phyloP scores from a whole-genome alignment of 225 moss, liverwort and hornwort genomes.

The Sphagnum contortum region DNA sequence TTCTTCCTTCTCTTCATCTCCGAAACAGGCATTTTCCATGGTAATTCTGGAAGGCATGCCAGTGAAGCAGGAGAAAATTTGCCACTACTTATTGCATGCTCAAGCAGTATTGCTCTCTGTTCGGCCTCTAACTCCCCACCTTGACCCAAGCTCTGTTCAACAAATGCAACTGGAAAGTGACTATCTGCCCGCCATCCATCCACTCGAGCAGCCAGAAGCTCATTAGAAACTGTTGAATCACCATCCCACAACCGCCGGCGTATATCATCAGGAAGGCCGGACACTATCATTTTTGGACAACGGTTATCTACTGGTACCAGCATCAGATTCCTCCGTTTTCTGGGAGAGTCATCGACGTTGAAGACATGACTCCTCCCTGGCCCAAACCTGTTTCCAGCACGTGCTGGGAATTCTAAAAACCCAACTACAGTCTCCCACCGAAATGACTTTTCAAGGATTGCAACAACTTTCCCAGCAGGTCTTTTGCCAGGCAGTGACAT shows the following conservation, averaged over 20 bases:
- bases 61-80: constrained; percentile 64
- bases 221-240: constrained; percentile 50
- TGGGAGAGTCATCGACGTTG: constrained; percentile 34
- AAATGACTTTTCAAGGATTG: constrained; percentile 60
- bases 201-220: constrained; percentile 76
- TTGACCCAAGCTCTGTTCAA: constrained; percentile 70
- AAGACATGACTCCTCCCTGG: constrained; percentile 17
- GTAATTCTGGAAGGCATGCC: constrained; percentile 70
- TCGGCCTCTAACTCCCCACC: constrained; percentile 94
- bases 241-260: constrained; percentile 60
- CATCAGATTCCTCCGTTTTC: constrained; percentile 35
- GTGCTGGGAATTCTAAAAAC: constrained; percentile 59
- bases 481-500: constrained; percentile 64
- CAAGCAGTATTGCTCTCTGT: constrained; percentile 70
- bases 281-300: constrained; percentile 75
- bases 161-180: constrained; percentile 45
- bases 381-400: constrained; percentile 31
- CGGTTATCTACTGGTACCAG: constrained; percentile 75
- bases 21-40: constrained; percentile 69
- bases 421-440: constrained; percentile 82
- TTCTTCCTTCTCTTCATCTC: constrained; percentile 64
- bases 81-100: constrained; percentile 67
- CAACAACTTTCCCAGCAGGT: constrained; percentile 77
- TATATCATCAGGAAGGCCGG: constrained; percentile 42
- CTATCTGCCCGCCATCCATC: constrained; percentile 70